Evolutionary conservation across 441 rosid genomes (phyloP).

Genomic region (Populus tomentosa): DNA sequence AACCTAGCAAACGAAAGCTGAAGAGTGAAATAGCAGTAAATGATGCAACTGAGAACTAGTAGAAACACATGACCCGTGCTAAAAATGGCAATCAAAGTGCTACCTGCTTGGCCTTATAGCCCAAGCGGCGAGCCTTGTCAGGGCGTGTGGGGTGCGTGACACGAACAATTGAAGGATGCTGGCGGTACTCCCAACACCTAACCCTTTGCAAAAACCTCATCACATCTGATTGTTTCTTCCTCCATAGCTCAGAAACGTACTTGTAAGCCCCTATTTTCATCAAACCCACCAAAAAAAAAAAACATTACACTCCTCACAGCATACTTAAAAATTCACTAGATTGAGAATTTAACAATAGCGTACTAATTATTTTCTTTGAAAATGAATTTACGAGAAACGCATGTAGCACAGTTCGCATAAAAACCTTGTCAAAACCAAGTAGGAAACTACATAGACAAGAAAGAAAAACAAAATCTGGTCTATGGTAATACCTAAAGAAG

Average conservation of each 20-base stretch:
- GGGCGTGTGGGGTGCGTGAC: constrained; percentile 59
- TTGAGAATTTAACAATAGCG: not conserved
- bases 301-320: constrained; percentile 1
- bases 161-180: constrained; percentile 63
- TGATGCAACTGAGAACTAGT: not conserved
- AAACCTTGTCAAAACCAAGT: not conserved
- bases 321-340: not conserved
- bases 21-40: not conserved
- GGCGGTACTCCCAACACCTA: constrained; percentile 73
- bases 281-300: not conserved
- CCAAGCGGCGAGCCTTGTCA: constrained; percentile 65
- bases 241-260: constrained; percentile 70
- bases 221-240: constrained; percentile 75
- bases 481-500: not conserved
- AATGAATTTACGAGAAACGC: not conserved
- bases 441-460: not conserved
- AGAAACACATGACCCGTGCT: not conserved
- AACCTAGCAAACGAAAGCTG: not conserved
- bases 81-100: not conserved
- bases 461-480: no score
- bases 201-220: constrained; percentile 58
- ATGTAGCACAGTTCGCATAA: not conserved
- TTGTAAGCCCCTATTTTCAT: constrained; percentile 49
- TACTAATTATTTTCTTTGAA: no score
- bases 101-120: constrained; percentile 71